These are phyloP conservation scores for Evansstolkia leycettana DNA, from an alignment of 495 filamentous ascomycete genomes.

Conservation along the genomic window DNA sequence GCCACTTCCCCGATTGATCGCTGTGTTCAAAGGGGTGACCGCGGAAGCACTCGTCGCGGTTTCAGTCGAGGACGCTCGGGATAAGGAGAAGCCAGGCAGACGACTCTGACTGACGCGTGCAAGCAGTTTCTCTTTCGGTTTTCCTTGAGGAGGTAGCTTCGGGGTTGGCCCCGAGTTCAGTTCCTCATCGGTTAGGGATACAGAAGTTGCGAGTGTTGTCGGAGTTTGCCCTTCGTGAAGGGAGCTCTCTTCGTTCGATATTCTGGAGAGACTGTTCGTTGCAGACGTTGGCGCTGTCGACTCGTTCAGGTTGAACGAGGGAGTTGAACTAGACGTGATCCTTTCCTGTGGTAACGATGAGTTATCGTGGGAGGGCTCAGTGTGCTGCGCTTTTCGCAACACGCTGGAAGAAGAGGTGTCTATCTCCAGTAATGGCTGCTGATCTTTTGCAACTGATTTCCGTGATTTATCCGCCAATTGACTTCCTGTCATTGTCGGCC, in stretches of 20 bases:
- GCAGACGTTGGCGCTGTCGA: constrained; percentile 21
- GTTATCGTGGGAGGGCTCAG: constrained; percentile 14
- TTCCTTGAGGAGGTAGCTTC: constrained; percentile 9
- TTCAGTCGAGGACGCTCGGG: constrained; percentile 23
- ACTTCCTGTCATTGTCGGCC: constrained; percentile 7
- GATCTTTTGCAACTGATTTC: constrained; percentile 14
- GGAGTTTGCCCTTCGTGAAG: constrained; percentile 26
- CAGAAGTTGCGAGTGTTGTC: constrained; percentile 28
- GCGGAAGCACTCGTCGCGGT: constrained; percentile 16
- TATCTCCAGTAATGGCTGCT: constrained; percentile 14
- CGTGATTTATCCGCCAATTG: constrained; percentile 15
- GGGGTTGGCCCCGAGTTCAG: constrained; percentile 14
- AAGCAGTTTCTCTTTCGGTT: constrained; percentile 12
- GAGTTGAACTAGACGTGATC: constrained; percentile 20
- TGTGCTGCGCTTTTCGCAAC: constrained; percentile 12
- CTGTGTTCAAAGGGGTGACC: constrained; percentile 22
- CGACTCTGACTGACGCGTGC: constrained; percentile 13
- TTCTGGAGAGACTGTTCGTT: constrained; percentile 17
- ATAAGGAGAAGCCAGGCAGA: constrained; percentile 22
- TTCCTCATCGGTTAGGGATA: constrained; percentile 21
- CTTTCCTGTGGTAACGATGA: constrained; percentile 10
- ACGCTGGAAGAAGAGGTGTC: constrained; percentile 9
- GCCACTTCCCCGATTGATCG: constrained; percentile 8
- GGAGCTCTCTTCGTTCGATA: constrained; percentile 23
- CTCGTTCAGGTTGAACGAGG: constrained; percentile 27